Evolutionary conservation across 2,329 filamentous ascomycete genomes (phyloP).

Genomic region (Colletotrichum cereale): DNA sequence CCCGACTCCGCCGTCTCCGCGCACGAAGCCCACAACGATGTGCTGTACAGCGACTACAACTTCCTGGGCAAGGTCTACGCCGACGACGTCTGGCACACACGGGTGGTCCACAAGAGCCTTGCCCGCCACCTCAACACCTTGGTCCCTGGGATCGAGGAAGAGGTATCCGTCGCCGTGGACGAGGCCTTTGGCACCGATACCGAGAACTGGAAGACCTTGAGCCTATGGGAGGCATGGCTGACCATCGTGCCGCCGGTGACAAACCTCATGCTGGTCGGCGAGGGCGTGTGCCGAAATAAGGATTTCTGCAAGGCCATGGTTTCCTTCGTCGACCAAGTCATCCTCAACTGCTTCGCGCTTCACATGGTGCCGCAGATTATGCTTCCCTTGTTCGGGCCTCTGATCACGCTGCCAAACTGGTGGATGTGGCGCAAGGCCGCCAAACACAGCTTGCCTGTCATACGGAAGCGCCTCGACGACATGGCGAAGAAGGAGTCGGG

Average conservation of each 20-base stretch:
- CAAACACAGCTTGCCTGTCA: slow-evolving; percentile 59
- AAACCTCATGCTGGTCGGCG: slow-evolving; percentile 58
- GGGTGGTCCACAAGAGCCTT: slow-evolving; percentile 59
- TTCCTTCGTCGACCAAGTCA: slow-evolving; percentile 62
- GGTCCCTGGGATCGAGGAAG: slow-evolving; percentile 56
- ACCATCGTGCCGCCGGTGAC: slow-evolving; percentile 57
- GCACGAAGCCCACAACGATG: slow-evolving; percentile 55
- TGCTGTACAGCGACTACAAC: slow-evolving; percentile 56
- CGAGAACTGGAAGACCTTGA: slow-evolving; percentile 54
- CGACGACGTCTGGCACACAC: slow-evolving; percentile 54
- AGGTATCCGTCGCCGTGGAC: slow-evolving; percentile 54
- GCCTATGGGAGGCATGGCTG: slow-evolving; percentile 60
- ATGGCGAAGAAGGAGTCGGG: slow-evolving; percentile 56
- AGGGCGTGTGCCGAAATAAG: slow-evolving; percentile 54
- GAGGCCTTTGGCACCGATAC: slow-evolving; percentile 50
- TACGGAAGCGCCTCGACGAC: slow-evolving; percentile 61
- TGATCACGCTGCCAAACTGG: slow-evolving; percentile 60
- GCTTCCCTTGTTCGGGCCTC: slow-evolving; percentile 61
- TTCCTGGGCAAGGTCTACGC: slow-evolving; percentile 54
- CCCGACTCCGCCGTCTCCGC: slow-evolving; percentile 59
- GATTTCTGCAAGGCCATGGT: slow-evolving; percentile 61
- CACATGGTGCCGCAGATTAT: slow-evolving; percentile 60
- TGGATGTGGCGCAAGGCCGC: slow-evolving; percentile 60
- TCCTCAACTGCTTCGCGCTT: slow-evolving; percentile 60
- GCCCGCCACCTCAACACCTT: slow-evolving; percentile 55